A percentile compares a stretch with the other conserved stretches of the same genome.
Conservation (phyloP, 2,329 filamentous ascomycete genomes). For the Nothomitra cinnamomea region DNA sequence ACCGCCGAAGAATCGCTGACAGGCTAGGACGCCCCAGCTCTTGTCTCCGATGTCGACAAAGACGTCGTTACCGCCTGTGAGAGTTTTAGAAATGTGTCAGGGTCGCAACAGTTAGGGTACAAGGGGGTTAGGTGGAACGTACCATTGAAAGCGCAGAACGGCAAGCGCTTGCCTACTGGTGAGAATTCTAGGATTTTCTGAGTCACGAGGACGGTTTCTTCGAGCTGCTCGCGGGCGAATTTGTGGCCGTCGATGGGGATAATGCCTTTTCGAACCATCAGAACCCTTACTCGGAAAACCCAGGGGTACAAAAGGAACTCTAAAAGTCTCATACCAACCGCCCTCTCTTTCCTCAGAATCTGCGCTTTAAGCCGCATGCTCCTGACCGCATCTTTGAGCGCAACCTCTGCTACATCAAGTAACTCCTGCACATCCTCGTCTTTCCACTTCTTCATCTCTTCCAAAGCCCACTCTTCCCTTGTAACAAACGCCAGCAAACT, state of each 20-base stretch:
- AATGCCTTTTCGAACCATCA: slow-evolving; percentile 25
- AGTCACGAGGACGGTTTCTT: slow-evolving; percentile 88
- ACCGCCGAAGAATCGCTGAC: slow-evolving; percentile 74
- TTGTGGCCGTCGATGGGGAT: slow-evolving; percentile 46
- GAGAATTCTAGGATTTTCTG: slow-evolving; percentile 84
- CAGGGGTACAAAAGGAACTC: not conserved
- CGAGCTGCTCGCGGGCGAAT: slow-evolving; percentile 74
- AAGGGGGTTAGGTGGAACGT: slow-evolving; percentile 4
- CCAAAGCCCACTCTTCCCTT: slow-evolving; percentile 52
- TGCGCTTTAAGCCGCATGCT: slow-evolving; percentile 64
- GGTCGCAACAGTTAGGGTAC: no score
- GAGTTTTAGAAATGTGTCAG: no score
- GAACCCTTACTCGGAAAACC: slow-evolving; percentile 9
- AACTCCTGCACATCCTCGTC: slow-evolving; percentile 60
- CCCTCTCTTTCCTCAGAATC: slow-evolving; percentile 75
- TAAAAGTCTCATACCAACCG: slow-evolving; percentile 38
- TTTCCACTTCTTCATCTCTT: slow-evolving; percentile 62
- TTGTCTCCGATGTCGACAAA: slow-evolving; percentile 99
- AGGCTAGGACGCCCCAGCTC: slow-evolving; percentile 83
- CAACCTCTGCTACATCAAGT: slow-evolving; percentile 77
- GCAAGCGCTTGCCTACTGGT: slow-evolving; percentile 48
- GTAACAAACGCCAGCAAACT: slow-evolving; percentile 49
- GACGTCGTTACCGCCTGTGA: slow-evolving; percentile 82
- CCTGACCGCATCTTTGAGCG: slow-evolving; percentile 63
- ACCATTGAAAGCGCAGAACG: slow-evolving; percentile 96